These are phyloP conservation scores for Gossypium sturtianum DNA, from an alignment of 345 rosid species.

Conservation along the genomic window DNA sequence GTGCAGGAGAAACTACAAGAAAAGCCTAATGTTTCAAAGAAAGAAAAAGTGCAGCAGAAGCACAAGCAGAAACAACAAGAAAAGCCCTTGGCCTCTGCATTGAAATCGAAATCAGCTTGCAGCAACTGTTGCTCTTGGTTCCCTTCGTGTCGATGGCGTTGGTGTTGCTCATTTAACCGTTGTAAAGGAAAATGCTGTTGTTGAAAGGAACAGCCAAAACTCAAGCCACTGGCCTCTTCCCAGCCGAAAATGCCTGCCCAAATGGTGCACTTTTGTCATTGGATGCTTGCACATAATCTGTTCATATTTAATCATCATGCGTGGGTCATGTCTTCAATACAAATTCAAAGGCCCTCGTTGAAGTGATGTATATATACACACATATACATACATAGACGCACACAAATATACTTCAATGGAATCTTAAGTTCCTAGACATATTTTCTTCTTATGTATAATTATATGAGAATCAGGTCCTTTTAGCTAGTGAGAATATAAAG, in stretches of 20 bases:
- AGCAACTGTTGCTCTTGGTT: constrained; percentile 30
- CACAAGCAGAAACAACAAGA: too few relatives aligned
- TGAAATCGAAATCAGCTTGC: constrained; percentile 14
- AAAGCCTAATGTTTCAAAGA: not conserved
- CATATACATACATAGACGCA: too few relatives aligned
- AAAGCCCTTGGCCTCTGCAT: constrained; percentile 1
- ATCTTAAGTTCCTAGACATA: too few relatives aligned
- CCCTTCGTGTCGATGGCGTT: constrained; percentile 26
- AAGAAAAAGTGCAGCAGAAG: too few relatives aligned
- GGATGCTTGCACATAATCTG: not conserved
- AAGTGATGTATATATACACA: not conserved
- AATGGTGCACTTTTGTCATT: not conserved
- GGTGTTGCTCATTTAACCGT: constrained; percentile 7
- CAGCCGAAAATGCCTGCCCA: not conserved
- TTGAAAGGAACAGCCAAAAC: not conserved
- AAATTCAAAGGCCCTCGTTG: not conserved
- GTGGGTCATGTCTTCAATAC: not conserved
- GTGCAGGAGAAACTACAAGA: constrained; percentile 16
- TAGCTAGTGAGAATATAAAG: too few relatives aligned
- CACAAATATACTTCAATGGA: too few relatives aligned
- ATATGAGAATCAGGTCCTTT: too few relatives aligned
- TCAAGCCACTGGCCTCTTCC: not conserved
- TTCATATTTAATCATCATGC: not conserved
- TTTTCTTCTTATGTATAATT: too few relatives aligned
- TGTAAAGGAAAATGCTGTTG: not conserved